Evolutionary conservation across 23 red algal species (phyloP).

Genomic region (Gracilariopsis chorda): DNA sequence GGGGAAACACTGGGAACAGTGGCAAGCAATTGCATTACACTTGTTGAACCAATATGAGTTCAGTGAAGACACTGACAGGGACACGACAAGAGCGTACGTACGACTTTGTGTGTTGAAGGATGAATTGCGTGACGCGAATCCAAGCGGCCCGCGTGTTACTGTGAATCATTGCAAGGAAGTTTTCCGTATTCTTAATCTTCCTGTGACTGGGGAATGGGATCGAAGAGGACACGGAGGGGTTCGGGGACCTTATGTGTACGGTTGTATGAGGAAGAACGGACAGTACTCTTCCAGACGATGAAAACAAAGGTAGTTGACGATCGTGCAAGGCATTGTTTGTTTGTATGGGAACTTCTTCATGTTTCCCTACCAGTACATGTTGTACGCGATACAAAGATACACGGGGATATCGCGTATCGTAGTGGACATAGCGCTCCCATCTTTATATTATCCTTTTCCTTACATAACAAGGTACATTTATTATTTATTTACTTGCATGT

Average conservation of each 20-base stretch:
- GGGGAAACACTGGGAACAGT: constrained; percentile 76
- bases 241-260: constrained; percentile 96
- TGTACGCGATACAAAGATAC: too few species aligned
- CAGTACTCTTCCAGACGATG: not conserved
- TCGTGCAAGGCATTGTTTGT: too few species aligned
- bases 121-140: constrained; percentile 58
- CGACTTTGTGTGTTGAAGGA: constrained; percentile 95
- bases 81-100: constrained; percentile 76
- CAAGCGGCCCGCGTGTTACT: constrained; percentile 49
- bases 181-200: constrained; percentile 83
- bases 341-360: too few species aligned
- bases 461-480: too few species aligned
- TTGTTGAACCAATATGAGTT: constrained; percentile 77
- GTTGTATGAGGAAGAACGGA: constrained; percentile 29
- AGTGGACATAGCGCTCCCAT: too few species aligned
- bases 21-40: constrained; percentile 79
- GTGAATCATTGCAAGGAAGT: constrained; percentile 95
- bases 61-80: constrained; percentile 82
- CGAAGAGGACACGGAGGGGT: constrained; percentile 91
- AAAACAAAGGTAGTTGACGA: too few species aligned
- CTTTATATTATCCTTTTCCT: too few species aligned
- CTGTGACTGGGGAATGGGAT: constrained; percentile 98
- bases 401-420: too few species aligned
- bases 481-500: too few species aligned
- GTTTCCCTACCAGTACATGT: too few species aligned